Evolutionary conservation across 1,284 basidiomycete species (phyloP), one percentile per base, ranked within the genome.

Genomic region (Sporisorium reilianum): DNA sequence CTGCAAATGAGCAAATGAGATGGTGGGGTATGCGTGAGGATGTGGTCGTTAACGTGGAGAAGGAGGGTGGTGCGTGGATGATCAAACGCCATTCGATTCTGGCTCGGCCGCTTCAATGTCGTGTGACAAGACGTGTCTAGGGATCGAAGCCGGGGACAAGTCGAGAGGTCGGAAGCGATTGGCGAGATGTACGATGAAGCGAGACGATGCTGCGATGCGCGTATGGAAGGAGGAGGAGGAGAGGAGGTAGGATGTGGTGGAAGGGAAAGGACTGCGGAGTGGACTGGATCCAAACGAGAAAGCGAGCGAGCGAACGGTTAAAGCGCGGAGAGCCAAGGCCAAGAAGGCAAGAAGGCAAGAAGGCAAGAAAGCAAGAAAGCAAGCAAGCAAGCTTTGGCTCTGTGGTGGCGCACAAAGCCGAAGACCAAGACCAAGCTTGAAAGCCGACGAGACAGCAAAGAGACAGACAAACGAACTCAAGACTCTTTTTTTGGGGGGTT

Each of bases 1-100:
- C 38, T 4, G 38, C 30, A 50, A n/a, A n/a, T n/a, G n/a, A n/a
- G n/a, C n/a, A 30, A 50, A 50, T 50, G 48, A 50, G 32, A 50
- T 36, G 48, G 28, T 32, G 48, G 30, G 48, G 6, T 5, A 20
- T 38, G 36, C 36, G 4, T 5, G 36, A 18, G 36, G 36, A 38
- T 38, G 36, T 18, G 5, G 16, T 38, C 36, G 36, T 38, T 7
- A 34, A 7, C 14, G n/a, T n/a, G n/a, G n/a, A n/a, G n/a, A n/a
- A n/a, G n/a, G n/a, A n/a, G n/a, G n/a, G n/a, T n/a, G n/a, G n/a
- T n/a, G n/a, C n/a, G 28, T 30, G 28, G 28, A 30, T 30, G 28
- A 30, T 26, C 12, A 25, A 45, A 45, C 42, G 42, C 23, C 42
- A 45, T 11, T 22, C 3, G 20, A 44, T 22, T 11, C 38, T 38